phyloP scores from a whole-genome alignment of 108 stramenopile species.

The Nitzschia palea region DNA sequence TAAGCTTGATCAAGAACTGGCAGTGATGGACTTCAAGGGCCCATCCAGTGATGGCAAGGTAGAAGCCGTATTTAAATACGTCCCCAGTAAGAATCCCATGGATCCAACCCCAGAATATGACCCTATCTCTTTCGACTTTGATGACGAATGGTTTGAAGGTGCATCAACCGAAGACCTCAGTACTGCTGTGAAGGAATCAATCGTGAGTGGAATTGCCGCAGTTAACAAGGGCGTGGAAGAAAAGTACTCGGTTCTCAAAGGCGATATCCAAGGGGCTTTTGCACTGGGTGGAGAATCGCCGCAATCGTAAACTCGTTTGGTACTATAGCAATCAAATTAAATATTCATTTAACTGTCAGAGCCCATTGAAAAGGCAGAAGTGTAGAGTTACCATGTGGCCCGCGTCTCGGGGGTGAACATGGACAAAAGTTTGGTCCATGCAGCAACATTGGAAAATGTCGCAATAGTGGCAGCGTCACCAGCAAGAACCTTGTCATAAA shows the following conservation, averaged over 20 bases:
- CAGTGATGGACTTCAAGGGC: conserved; percentile 51
- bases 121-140: conserved; percentile 60
- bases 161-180: conserved; percentile 69
- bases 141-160: conserved; percentile 66
- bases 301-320: too few relatives aligned
- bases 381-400: conserved; percentile 29
- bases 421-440: conserved; percentile 34
- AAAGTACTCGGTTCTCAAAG: conserved; percentile 68
- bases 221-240: conserved; percentile 63
- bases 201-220: conserved; percentile 56
- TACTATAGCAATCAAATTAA: too few relatives aligned
- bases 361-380: background rate
- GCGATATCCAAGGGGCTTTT: conserved; percentile 51
- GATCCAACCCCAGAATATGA: conserved; percentile 86
- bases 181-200: conserved; percentile 57
- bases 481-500: conserved; percentile 34
- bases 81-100: conserved; percentile 76
- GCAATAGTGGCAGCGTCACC: conserved; percentile 26
- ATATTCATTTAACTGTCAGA: too few relatives aligned
- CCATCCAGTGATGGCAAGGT: conserved; percentile 67
- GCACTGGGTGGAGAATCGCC: conserved; percentile 40
- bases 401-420: conserved; percentile 42
- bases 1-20: conserved; percentile 70
- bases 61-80: conserved; percentile 62
- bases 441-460: conserved; percentile 28